Base-by-base conservation (phyloP, 2,329 filamentous ascomycete species). In the Ophiostoma ulmi region DNA sequence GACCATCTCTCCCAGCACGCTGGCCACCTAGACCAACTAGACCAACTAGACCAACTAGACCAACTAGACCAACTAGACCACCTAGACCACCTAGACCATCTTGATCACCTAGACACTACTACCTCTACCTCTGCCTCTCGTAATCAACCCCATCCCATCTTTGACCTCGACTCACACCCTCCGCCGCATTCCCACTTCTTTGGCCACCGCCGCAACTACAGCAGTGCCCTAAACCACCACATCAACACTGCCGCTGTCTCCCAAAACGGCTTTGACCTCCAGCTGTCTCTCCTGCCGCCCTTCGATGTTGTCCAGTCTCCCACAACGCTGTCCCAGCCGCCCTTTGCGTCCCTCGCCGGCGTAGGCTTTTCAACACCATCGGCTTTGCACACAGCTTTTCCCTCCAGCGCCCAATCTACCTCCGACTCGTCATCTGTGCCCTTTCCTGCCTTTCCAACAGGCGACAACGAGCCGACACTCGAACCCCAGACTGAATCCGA, bases 11-110 rank as follows among this genome's bases (percentile, higher is more conserved):
- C 10, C 36, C 69, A 70, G 26, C 70, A 41, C 70, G 67, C 64
- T 64, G 20, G 39, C 65, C 67, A 72, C n/a, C 70, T 77, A 71
- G 3, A 31, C 31, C 31, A 31, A 31, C 31, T 31, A 31, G 75
- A 69, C 64, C 68, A 72, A 17, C 69, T 76, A 70, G 75, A 76
- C 73, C 73, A 75, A 63, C 72, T 76, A n/a, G 69, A 35, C 2
- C 73, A 75, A 61, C 70, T 77, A 71, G 3, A 31, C 31, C 31
- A 31, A 31, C 31, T 31, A 31, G 75, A n/a, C n/a, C n/a, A n/a
- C n/a, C n/a, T n/a, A n/a, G 75, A 76, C 73, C 73, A 75, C 61
- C 72, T 76, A 20, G 69, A 69, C 64, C 68, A 72, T 17, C 69
- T 76, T 71, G 75, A 76, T 73, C 73, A 75, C 64, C 72, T 76